A percentile compares a stretch with the other conserved stretches of the same genome.
phyloP scores from a whole-genome alignment of 2,329 filamentous ascomycete genomes.

The Tothia fuscella region DNA sequence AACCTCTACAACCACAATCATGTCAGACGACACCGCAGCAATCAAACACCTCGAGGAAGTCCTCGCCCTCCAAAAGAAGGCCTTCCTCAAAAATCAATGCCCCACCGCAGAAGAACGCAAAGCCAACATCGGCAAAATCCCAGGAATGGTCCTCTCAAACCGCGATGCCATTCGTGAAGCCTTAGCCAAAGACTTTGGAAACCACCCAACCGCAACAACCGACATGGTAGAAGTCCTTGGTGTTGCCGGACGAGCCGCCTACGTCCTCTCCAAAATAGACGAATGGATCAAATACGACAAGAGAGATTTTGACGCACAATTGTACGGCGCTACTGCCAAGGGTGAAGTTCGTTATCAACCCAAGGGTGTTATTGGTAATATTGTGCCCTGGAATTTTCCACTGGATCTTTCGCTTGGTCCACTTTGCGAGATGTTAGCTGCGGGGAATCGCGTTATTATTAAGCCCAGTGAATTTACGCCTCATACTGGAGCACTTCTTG shows the following conservation, averaged over 20 bases:
- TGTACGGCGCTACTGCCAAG: conserved; percentile 1
- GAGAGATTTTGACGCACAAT: conserved; percentile 4
- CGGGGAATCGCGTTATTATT: conserved; percentile 10
- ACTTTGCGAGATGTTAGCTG: conserved; percentile 9
- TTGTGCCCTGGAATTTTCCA: conserved; percentile 9
- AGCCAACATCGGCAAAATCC: conserved; percentile 9
- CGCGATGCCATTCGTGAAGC: conserved; percentile 9
- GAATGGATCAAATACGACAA: conserved; percentile 8
- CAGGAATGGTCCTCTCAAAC: conserved; percentile 8
- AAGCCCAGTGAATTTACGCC: conserved; percentile 9
- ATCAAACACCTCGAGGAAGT: conserved; percentile 9
- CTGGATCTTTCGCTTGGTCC: conserved; percentile 9
- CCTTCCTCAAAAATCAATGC: conserved; percentile 9
- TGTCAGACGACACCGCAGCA: conserved; percentile 6
- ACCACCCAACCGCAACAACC: conserved; percentile 1
- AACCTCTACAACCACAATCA: too few relatives aligned
- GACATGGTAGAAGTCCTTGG: conserved; percentile 8
- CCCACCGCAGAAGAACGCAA: conserved; percentile 7
- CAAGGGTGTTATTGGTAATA: conserved; percentile 8
- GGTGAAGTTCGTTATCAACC: conserved; percentile 9
- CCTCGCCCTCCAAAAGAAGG: conserved; percentile 8
- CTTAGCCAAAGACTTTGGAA: conserved; percentile 8
- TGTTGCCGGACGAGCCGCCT: conserved; percentile 8
- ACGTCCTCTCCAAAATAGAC: conserved; percentile 9
- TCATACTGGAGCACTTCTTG: conserved; percentile 6